Evolutionary conservation across 768 basidiomycete genomes (phyloP).

Genomic region (Termitomyces titanicus): DNA sequence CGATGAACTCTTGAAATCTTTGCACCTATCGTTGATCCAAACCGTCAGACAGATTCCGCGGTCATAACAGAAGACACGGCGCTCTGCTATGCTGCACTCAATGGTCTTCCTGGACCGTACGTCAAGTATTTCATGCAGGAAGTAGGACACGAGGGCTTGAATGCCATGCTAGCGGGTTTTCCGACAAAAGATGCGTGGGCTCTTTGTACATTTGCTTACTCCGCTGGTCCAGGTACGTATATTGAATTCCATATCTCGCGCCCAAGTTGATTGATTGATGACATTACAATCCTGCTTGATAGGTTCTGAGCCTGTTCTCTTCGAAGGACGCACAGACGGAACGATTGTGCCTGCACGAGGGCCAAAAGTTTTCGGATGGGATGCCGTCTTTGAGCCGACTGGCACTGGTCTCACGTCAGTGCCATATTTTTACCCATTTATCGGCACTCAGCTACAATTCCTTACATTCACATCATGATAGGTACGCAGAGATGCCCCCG

Average conservation of each 20-base stretch:
- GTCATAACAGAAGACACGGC: slow-evolving; percentile 91
- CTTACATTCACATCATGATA: slow-evolving; percentile 19
- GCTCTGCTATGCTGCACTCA: slow-evolving; percentile 83
- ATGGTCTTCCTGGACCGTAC: slow-evolving; percentile 93
- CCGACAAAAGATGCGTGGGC: slow-evolving; percentile 78
- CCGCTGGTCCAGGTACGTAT: slow-evolving; percentile 62
- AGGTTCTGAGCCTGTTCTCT: slow-evolving; percentile 65
- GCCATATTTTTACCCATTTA: not conserved
- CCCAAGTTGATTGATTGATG: not conserved
- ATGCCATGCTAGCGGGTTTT: slow-evolving; percentile 77
- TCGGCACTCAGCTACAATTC: not conserved
- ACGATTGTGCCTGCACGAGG: slow-evolving; percentile 87
- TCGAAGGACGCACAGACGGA: slow-evolving; percentile 86
- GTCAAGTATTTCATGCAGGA: slow-evolving; percentile 89
- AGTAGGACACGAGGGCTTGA: slow-evolving; percentile 88
- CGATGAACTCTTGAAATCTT: not conserved
- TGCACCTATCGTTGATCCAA: not conserved
- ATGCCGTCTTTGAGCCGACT: slow-evolving; percentile 78
- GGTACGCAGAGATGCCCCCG: slow-evolving; percentile 74
- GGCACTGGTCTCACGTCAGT: slow-evolving; percentile 75
- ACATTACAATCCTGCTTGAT: not conserved
- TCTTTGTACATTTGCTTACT: slow-evolving; percentile 95
- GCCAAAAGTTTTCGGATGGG: slow-evolving; percentile 83
- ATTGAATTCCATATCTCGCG: too few relatives aligned
- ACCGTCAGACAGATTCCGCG: slow-evolving; percentile 38